Evolutionary conservation across 2,329 filamentous ascomycete species (phyloP).

Genomic region (Lasiodiplodia theobromae): DNA sequence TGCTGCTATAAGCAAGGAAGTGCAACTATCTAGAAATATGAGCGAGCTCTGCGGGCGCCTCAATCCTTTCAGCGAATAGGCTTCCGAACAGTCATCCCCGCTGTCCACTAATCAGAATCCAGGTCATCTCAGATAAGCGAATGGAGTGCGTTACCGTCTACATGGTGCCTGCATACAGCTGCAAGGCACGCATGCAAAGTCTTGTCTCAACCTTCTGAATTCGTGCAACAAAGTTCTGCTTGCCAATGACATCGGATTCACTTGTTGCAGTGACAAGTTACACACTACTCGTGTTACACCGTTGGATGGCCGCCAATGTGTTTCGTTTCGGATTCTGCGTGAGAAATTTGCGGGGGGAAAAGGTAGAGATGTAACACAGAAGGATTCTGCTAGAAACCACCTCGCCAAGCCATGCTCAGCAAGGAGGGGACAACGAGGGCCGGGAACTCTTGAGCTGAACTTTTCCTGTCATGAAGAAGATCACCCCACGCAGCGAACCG

Average conservation of each 20-base stretch:
- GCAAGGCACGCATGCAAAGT: constrained; percentile 14
- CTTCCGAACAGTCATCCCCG: neutral
- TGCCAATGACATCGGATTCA: neutral
- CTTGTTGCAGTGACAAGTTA: neutral
- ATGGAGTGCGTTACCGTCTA: neutral
- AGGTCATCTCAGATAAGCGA: neutral
- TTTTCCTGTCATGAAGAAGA: neutral
- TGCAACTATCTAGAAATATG: neutral
- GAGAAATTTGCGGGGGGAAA: neutral
- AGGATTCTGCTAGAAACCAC: neutral
- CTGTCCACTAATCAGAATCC: neutral
- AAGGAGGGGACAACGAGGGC: neutral
- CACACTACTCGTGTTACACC: neutral
- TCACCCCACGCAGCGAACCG: neutral
- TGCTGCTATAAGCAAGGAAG: neutral
- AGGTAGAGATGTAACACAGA: neutral
- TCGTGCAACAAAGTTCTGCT: neutral
- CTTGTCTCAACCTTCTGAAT: neutral
- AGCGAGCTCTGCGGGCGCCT: neutral
- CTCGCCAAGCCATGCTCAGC: neutral
- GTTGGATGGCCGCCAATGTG: neutral
- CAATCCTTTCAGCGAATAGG: neutral
- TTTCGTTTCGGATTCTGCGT: neutral
- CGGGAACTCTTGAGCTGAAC: neutral
- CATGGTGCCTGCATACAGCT: constrained; percentile 2